Base-by-base conservation (phyloP, 2,329 filamentous ascomycete genomes). In the Aspergillus sp. region DNA sequence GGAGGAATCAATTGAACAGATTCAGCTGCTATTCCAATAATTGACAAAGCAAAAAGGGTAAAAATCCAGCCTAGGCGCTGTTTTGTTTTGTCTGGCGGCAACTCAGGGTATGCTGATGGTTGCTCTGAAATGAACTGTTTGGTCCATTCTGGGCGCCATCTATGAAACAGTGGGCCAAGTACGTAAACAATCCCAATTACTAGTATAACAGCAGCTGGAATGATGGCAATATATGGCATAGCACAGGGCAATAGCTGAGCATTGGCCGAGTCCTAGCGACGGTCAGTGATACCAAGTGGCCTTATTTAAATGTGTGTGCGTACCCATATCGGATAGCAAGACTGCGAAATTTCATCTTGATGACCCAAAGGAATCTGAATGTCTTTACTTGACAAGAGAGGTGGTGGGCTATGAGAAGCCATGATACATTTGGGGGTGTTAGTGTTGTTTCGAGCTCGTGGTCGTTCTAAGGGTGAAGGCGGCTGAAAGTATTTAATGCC, bases 71-170 rank as follows among this genome's bases (percentile, higher is more conserved):
- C 59, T 59, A 52, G 47, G 33, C 56, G 50, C 33, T 49, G 58
- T 45, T 44, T 57, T 26, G 57, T 49, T 28, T 52, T 56, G 47
- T 60, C 69, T 39, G 53, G 61, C 42, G 57, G 62, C 39, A 62
- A 50, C 37, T 65, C 60, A 33, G 52, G 39, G 34, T 37, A 45
- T 31, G 58, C 51, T 30, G 59, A 56, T 12, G 53, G 50, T 13
- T 61, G 50, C 46, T 79, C 76, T 12, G 68, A 54, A 12, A 81
- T 61, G 47, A 82, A 81, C 4, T 75, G 66, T 38, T 56, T 65
- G 13, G 68, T 70, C 78, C 79, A 82, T 62, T 53, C 60, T 30
- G 78, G 73, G 34, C 67, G 62, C 54, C 52, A 59, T 31, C 45
- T 46, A 27, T 47, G 42, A 1, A 62, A 35, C 1, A 57, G 32